phyloP scores from a whole-genome alignment of 768 basidiomycete species.

The Cubamyces sp. region DNA sequence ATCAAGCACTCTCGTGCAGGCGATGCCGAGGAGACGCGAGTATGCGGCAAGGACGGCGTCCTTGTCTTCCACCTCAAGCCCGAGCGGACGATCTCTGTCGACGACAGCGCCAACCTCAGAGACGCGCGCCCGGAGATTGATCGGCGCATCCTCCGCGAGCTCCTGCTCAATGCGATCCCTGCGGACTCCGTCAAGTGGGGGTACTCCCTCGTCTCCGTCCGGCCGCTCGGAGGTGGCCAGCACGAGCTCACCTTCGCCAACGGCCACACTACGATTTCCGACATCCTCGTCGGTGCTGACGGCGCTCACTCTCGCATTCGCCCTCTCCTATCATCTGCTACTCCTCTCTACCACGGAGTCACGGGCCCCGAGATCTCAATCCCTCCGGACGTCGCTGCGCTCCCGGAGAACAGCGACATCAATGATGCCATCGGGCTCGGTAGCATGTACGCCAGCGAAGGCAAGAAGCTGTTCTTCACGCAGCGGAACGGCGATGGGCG shows the following conservation, averaged over 20 bases:
- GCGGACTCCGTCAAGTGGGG: constrained; percentile 44
- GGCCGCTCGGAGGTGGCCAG: constrained; percentile 34
- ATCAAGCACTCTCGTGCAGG: too few relatives aligned
- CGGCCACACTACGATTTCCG: constrained; percentile 5
- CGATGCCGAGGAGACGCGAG: neutral
- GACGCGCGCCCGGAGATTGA: constrained; percentile 11
- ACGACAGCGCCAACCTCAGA: neutral
- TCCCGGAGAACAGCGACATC: constrained; percentile 3
- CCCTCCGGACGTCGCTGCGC: constrained; percentile 17
- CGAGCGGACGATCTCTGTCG: too few relatives aligned
- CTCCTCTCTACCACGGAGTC: constrained; percentile 41
- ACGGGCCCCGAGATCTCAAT: constrained; percentile 29
- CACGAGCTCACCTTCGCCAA: constrained; percentile 16
- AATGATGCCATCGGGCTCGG: constrained; percentile 35
- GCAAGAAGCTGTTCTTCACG: constrained; percentile 32
- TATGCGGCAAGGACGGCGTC: constrained; percentile 2
- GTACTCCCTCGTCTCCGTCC: constrained; percentile 39
- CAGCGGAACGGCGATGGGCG: constrained; percentile 37
- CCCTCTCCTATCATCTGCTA: constrained; percentile 35
- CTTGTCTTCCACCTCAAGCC: neutral
- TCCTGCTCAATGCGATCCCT: constrained; percentile 22
- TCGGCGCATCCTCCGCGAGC: constrained; percentile 6
- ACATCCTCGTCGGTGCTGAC: constrained; percentile 42
- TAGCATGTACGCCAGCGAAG: constrained; percentile 32
- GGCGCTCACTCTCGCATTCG: constrained; percentile 47